Base-by-base conservation (phyloP, 2,329 filamentous ascomycete species). In the Amesomyces nigricolor region DNA sequence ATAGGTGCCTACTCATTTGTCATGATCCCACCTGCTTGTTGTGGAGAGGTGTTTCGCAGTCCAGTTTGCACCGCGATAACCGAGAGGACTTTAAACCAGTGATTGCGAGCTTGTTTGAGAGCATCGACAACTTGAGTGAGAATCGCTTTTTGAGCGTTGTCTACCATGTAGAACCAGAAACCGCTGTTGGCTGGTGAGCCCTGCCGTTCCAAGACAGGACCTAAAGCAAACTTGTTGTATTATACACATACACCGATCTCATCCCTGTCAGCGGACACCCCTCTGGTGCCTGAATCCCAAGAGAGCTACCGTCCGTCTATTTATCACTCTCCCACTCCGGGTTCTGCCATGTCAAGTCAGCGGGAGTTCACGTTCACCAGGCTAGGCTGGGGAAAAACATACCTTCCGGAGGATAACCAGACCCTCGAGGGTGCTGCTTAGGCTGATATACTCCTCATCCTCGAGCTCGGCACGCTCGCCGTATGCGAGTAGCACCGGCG, bases 401-500 rank as follows among this genome's bases (percentile, higher is more conserved):
- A 95, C 92, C 90, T 97, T 97, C 79, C 88, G 87, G 72, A 99
- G 77, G 72, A 99, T 97, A 54, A 96, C 92, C 66, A 99, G 78
- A 32, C 94, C 94, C 75, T 99, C 94, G 59, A 99, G 79, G 51
- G 86, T 95, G 75, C 85, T 94, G 70, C 86, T 95, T 68, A 99
- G 75, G 72, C 88, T 89, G 62, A 97, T 86, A 71, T 97, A 99
- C 75, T 99, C 86, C 75, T 99, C 94, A 67, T 99, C 94, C 72
- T 99, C 94, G 49, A 99, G 77, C 77, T 99, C 94, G 9, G 94
- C 94, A 66, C 95, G 82, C 78, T 99, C 94, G 30, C 95, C 94
- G 68, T 96, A 87, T n/a, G 89, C 87, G 65, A 99, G 77, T 57
- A 99, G 78, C 46, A 99, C 94, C 0, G 94, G 94, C n/a, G 94